A percentile compares a stretch with the other conserved stretches of the same genome.
Conservation (phyloP, 805 yeast species). For the Groenewaldozyma salmanticensis region DNA sequence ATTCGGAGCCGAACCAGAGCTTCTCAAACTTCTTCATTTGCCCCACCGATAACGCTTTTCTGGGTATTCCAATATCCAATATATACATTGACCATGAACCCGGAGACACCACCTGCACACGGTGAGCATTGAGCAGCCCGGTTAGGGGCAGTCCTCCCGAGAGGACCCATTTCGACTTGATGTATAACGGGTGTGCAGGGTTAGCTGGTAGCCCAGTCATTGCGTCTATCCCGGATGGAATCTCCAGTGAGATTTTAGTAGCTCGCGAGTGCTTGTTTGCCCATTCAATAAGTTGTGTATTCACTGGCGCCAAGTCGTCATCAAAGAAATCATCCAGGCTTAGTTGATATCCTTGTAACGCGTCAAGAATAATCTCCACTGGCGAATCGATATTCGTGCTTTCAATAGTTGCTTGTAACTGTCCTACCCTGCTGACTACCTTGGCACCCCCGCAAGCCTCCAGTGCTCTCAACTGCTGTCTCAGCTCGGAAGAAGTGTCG, state of each 20-base stretch:
- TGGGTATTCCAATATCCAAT: constrained; percentile 65
- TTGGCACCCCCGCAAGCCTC: constrained; percentile 54
- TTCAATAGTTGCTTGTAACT: constrained; percentile 25
- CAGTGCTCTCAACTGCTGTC: constrained; percentile 43
- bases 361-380: constrained; percentile 71
- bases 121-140: constrained; percentile 52
- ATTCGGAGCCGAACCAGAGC: constrained; percentile 33
- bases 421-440: constrained; percentile 28
- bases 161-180: constrained; percentile 48
- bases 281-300: constrained; percentile 50
- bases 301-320: constrained; percentile 21
- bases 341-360: constrained; percentile 74
- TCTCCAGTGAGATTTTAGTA: constrained; percentile 57
- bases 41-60: constrained; percentile 37
- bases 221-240: constrained; percentile 76
- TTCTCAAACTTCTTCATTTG: constrained; percentile 35
- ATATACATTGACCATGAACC: constrained; percentile 48
- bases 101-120: constrained; percentile 39
- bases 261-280: constrained; percentile 38
- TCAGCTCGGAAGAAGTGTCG: not conserved
- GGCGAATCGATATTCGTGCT: constrained; percentile 61
- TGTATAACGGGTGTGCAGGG: constrained; percentile 5
- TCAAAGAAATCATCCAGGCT: constrained; percentile 50
- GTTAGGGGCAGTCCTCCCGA: constrained; percentile 67
- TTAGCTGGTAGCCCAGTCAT: constrained; percentile 51